Evolutionary conservation across 2,329 filamentous ascomycete genomes (phyloP).

Genomic region (Colletotrichum plurivorum): DNA sequence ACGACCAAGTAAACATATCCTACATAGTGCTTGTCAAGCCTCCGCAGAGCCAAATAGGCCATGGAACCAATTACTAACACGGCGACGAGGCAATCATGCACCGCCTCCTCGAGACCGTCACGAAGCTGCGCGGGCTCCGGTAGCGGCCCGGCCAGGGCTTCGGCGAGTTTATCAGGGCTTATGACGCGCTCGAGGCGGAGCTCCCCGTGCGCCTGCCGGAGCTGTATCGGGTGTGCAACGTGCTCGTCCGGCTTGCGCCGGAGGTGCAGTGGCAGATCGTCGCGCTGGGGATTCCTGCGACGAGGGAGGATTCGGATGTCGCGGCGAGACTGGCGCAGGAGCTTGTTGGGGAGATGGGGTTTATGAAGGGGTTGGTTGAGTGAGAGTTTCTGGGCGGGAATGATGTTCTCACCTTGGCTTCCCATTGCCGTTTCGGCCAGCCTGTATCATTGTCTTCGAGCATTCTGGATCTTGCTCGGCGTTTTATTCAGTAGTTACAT

Average conservation of each 20-base stretch:
- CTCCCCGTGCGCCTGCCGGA: slow-evolving; percentile 2
- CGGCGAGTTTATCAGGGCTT: neutral
- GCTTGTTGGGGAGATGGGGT: neutral
- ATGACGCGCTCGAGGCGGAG: neutral
- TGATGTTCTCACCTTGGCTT: too few species aligned
- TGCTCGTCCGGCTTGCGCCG: neutral
- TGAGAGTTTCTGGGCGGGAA: too few species aligned
- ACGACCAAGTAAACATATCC: too few species aligned
- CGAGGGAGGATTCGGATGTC: neutral
- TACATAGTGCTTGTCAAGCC: too few species aligned
- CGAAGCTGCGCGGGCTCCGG: neutral
- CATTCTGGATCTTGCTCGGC: too few species aligned
- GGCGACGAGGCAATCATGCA: neutral
- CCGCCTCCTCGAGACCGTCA: slow-evolving; percentile 12
- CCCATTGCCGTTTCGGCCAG: too few species aligned
- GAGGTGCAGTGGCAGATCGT: slow-evolving; percentile 8
- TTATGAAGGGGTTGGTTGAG: neutral
- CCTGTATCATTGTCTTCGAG: too few species aligned
- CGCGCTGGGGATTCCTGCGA: slow-evolving; percentile 1
- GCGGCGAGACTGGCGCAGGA: neutral
- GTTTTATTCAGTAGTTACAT: too few species aligned
- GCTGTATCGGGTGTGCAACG: neutral
- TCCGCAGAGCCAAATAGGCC: too few species aligned
- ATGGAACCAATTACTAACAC: slow-evolving; percentile 11
- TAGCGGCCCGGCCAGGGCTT: neutral